Conservation (phyloP, 2,329 filamentous ascomycete genomes). For the Sordariomycetes sp. region DNA sequence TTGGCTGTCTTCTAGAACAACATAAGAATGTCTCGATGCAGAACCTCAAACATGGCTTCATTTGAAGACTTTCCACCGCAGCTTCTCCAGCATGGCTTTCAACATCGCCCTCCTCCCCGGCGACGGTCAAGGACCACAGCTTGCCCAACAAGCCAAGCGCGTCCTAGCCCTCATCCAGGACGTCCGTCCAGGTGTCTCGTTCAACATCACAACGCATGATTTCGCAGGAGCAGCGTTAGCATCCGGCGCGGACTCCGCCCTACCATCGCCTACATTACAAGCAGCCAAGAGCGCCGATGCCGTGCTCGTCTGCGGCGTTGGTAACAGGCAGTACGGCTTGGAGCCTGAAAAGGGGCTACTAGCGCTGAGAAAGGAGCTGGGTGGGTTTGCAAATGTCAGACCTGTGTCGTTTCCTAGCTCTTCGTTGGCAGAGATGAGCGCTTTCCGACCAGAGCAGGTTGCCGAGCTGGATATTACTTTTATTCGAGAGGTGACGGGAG, state of each 20-base stretch:
- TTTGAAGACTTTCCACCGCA: too few relatives aligned
- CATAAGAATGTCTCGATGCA: too few relatives aligned
- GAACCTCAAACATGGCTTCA: too few relatives aligned
- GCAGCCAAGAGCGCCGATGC: constrained; percentile 6
- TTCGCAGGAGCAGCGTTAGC: constrained; percentile 4
- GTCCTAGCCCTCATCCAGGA: constrained; percentile 5
- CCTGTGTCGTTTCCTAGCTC: constrained; percentile 71
- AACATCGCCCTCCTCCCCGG: too few relatives aligned
- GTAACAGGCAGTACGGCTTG: constrained; percentile 27
- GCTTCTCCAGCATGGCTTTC: too few relatives aligned
- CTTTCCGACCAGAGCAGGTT: constrained; percentile 60
- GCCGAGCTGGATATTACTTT: constrained; percentile 67
- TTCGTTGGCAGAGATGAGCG: constrained; percentile 57
- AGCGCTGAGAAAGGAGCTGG: constrained; percentile 58
- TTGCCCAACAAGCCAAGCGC: constrained; percentile 5
- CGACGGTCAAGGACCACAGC: constrained; percentile 5
- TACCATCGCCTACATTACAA: constrained; percentile 6
- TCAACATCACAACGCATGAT: constrained; percentile 4
- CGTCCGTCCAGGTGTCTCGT: constrained; percentile 4
- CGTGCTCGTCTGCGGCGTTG: constrained; percentile 6
- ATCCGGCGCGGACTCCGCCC: neutral
- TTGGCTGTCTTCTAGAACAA: too few relatives aligned
- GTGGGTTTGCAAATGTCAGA: constrained; percentile 49
- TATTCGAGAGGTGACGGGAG: constrained; percentile 66
- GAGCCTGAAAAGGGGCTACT: constrained; percentile 69